Conservation (phyloP, 495 filamentous ascomycete genomes). For the Xylaria palmicola region DNA sequence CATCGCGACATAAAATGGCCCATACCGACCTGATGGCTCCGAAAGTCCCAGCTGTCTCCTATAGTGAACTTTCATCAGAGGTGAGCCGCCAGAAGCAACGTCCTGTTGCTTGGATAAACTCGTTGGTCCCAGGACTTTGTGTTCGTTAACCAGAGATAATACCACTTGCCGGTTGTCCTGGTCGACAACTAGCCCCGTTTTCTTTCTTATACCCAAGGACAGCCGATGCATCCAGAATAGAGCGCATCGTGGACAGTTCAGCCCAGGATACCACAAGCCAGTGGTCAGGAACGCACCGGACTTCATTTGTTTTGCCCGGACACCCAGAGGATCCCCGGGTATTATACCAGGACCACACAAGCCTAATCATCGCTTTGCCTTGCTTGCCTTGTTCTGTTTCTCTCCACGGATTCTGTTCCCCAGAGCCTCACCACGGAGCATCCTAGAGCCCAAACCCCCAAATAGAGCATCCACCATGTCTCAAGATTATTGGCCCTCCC, state of each 20-base stretch:
- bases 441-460: slow-evolving; percentile 19
- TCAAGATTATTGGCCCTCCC: slow-evolving; percentile 45
- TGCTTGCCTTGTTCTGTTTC: slow-evolving; percentile 11
- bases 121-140: slow-evolving; percentile 1
- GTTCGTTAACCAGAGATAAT: slow-evolving; percentile 8
- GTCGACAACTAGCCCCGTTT: slow-evolving; percentile 11
- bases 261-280: slow-evolving; percentile 6
- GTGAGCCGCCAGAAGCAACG: slow-evolving; percentile 16
- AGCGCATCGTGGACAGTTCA: slow-evolving; percentile 11
- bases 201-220: slow-evolving; percentile 13
- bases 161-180: slow-evolving; percentile 12
- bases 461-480: slow-evolving; percentile 39
- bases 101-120: neutral
- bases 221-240: slow-evolving; percentile 9
- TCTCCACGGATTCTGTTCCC: neutral
- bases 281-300: slow-evolving; percentile 14
- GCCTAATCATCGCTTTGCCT: slow-evolving; percentile 10
- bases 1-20: slow-evolving; percentile 17
- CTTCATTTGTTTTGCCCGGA: slow-evolving; percentile 13
- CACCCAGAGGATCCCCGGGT: slow-evolving; percentile 8
- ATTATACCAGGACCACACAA: slow-evolving; percentile 6
- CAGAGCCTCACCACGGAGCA: neutral
- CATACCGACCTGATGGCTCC: slow-evolving; percentile 2
- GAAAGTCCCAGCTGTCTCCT: neutral
- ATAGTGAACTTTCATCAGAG: slow-evolving; percentile 8